Evolutionary conservation across 2,329 filamentous ascomycete genomes (phyloP).

Genomic region (Ceratocystis colombiana): DNA sequence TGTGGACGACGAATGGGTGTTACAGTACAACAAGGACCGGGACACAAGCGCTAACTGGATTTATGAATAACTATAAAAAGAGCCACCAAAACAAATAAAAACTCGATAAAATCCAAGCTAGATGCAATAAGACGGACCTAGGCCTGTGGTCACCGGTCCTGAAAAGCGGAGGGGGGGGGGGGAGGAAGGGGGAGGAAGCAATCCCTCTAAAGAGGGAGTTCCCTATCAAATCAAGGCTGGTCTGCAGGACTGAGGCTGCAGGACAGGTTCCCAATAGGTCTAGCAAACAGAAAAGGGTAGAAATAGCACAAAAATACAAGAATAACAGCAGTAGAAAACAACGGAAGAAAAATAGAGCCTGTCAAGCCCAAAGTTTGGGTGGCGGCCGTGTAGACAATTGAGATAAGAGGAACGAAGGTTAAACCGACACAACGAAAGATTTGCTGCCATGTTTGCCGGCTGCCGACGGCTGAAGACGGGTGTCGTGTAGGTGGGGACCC

Average conservation of each 20-base stretch:
- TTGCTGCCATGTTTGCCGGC: neutral
- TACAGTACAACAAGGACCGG: constrained; percentile 7
- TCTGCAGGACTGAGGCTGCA: neutral
- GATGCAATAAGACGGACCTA: constrained; percentile 6
- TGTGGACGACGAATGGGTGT: neutral
- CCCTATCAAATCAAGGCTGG: too few species aligned
- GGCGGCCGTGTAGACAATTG: neutral
- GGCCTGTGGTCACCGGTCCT: neutral
- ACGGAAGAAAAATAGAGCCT: neutral
- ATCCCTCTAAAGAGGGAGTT: too few species aligned
- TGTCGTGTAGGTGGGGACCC: neutral
- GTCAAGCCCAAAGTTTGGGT: neutral
- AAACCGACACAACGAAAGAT: neutral
- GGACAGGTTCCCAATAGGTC: neutral
- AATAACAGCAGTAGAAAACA: neutral
- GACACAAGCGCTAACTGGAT: constrained; percentile 7
- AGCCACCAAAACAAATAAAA: neutral
- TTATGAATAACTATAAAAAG: constrained; percentile 4
- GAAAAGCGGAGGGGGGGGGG: neutral
- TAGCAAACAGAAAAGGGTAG: neutral
- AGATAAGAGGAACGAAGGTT: constrained; percentile 8
- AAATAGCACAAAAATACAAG: neutral
- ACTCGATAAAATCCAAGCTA: constrained; percentile 4
- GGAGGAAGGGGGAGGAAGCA: too few species aligned
- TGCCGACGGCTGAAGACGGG: neutral